Evolutionary conservation across 2,329 filamentous ascomycete genomes (phyloP), one percentile per base, ranked within the genome.

Genomic region (Beauveria medogensis): DNA sequence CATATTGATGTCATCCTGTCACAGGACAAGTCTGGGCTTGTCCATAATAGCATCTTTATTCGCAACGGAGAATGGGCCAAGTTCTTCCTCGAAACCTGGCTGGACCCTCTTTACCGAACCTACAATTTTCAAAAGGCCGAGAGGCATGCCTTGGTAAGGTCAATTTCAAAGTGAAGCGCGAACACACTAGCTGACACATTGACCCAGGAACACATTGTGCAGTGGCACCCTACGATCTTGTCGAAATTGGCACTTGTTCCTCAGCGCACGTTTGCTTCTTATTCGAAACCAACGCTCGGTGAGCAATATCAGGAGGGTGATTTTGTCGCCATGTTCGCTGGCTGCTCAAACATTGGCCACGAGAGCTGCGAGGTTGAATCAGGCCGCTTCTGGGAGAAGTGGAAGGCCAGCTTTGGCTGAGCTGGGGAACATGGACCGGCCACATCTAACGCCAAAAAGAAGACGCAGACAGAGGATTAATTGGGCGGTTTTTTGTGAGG

Each of bases 51-150:
- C 74, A 88, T 96, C 64, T 78, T 97, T 16, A 72, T 99, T 14
- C 82, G 86, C 64, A 90, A 89, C 63, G 91, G 92, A 24, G 91
- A 94, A 60, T 99, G 93, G 91, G 89, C 90, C 50, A 89, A 89
- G 70, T 99, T 90, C 78, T 91, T 99, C 70, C 75, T 97, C 20
- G 94, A 99, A 72, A 89, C 90, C 1, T 99, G 94, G 94, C 96
- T 94, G 70, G 92, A 97, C 72, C 94, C 94, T 53, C 78, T 97
- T 48, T 99, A 96, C 75, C 83, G 93, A 65, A 90, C 82, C 66
- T 99, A 99, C 77, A 96, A 96, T 71, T 99, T 99, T 70, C 91
- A 95, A 70, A 97, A 95, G 73, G 92, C 91, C 0, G 94, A 99
- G 74, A 84, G 82, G 26, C 93, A 99, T 77, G 92, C 93, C 55